Conservation (phyloP, 805 yeast genomes). For the Saccharomycopsis synnaedendra region DNA sequence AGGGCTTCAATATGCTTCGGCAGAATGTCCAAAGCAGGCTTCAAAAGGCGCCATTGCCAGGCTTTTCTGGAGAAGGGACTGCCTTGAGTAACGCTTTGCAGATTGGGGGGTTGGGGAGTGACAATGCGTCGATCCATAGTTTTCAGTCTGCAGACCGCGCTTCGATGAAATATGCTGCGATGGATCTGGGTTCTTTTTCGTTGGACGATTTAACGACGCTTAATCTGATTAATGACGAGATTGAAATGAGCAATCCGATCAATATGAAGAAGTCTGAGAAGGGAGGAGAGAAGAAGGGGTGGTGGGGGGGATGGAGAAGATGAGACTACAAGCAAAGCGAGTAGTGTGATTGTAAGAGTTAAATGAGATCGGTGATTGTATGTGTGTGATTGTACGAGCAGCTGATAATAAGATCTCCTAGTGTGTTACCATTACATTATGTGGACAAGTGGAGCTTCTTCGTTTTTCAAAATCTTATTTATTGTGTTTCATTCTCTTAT, state of each 20-base stretch:
- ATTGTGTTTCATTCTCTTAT: too few relatives aligned
- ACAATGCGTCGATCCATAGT: constrained; percentile 3
- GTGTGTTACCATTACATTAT: too few relatives aligned
- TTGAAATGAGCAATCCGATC: constrained; percentile 14
- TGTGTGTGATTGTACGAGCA: too few relatives aligned
- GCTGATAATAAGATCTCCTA: too few relatives aligned
- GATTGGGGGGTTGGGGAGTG: not conserved
- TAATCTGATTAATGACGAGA: constrained; percentile 15
- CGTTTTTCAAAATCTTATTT: too few relatives aligned
- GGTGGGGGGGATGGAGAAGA: too few relatives aligned
- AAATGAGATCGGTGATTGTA: too few relatives aligned
- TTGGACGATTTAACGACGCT: constrained; percentile 13
- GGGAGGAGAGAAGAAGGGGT: too few relatives aligned
- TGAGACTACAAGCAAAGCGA: too few relatives aligned
- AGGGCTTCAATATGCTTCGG: constrained; percentile 12
- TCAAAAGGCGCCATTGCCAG: constrained; percentile 2
- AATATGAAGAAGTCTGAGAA: not conserved
- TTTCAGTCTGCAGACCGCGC: not conserved
- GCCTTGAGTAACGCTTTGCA: not conserved
- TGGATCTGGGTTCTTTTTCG: constrained; percentile 16
- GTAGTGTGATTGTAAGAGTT: too few relatives aligned
- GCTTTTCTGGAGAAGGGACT: not conserved
- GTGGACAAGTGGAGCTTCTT: too few relatives aligned
- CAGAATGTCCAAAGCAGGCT: constrained; percentile 14
- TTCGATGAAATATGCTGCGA: not conserved